A percentile compares a stretch with the other conserved stretches of the same genome.
phyloP scores from a whole-genome alignment of 78 protist genomes.

The Mastigamoeba balamuthi region DNA sequence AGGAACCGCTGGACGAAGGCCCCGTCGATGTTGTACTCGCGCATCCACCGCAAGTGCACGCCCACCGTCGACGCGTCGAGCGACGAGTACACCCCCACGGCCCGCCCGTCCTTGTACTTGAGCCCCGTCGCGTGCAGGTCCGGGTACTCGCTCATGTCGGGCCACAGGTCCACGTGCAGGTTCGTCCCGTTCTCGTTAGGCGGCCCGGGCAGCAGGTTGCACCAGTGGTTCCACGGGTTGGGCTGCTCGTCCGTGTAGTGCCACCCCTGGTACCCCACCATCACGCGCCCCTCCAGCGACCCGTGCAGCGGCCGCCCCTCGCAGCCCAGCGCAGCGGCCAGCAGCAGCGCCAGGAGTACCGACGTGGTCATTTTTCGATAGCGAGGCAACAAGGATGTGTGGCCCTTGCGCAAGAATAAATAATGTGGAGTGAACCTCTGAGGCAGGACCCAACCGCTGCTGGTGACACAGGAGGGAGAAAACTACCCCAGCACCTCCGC shows the following conservation, averaged over 20 bases:
- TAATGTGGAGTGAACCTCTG: too few species aligned
- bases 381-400: too few species aligned
- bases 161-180: not conserved
- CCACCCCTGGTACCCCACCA: not conserved
- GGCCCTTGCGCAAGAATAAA: too few species aligned
- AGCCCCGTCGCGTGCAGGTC: not conserved
- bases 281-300: too few species aligned
- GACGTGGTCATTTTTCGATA: too few species aligned
- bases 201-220: not conserved
- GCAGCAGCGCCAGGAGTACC: too few species aligned
- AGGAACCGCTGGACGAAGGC: slow-evolving; percentile 2
- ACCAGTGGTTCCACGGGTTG: not conserved
- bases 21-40: not conserved
- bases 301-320: too few species aligned
- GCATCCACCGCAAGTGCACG: not conserved
- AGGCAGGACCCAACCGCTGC: too few species aligned
- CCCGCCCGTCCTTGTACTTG: not conserved
- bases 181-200: not conserved
- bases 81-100: not conserved
- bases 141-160: not conserved
- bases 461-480: too few species aligned
- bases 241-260: not conserved
- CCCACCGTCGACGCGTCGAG: not conserved
- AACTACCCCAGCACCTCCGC: too few species aligned
- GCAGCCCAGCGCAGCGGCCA: too few species aligned